Evolutionary conservation across 2,329 filamentous ascomycete species (phyloP).

Genomic region (Colletotrichum phormii): DNA sequence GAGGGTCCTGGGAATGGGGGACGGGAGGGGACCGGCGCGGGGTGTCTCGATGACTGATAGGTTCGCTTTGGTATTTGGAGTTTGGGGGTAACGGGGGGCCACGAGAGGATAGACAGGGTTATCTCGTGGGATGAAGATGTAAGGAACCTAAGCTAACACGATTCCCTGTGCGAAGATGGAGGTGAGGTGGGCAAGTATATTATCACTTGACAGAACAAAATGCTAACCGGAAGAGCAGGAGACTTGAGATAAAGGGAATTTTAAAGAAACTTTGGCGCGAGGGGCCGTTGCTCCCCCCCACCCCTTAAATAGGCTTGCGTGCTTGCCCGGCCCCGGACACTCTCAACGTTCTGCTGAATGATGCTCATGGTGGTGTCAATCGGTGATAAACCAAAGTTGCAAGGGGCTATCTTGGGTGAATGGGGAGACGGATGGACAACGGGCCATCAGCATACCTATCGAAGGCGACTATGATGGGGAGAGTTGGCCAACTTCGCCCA

Average conservation of each 20-base stretch:
- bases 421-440: slow-evolving; percentile 31
- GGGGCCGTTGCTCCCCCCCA: slow-evolving; percentile 19
- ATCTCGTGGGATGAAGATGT: slow-evolving; percentile 40
- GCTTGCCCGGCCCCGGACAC: slow-evolving; percentile 8
- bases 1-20: slow-evolving; percentile 13
- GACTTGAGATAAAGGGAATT: slow-evolving; percentile 3
- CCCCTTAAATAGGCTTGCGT: slow-evolving; percentile 34
- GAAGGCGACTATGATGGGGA: slow-evolving; percentile 25
- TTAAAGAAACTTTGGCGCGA: slow-evolving; percentile 8
- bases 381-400: slow-evolving; percentile 33
- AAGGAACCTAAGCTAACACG: slow-evolving; percentile 4
- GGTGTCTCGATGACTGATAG: slow-evolving; percentile 34
- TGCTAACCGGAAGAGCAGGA: background rate
- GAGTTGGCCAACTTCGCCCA: slow-evolving; percentile 41
- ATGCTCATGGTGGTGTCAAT: slow-evolving; percentile 38
- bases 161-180: slow-evolving; percentile 1
- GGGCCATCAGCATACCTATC: slow-evolving; percentile 25
- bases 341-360: slow-evolving; percentile 12
- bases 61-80: slow-evolving; percentile 21
- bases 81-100: slow-evolving; percentile 23
- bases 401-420: slow-evolving; percentile 33
- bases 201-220: slow-evolving; percentile 18
- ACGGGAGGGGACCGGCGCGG: slow-evolving; percentile 34
- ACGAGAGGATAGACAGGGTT: slow-evolving; percentile 21
- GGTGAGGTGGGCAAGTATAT: background rate